Base-by-base conservation (phyloP, 768 basidiomycete species). In the Dacryopinax spathularia region DNA sequence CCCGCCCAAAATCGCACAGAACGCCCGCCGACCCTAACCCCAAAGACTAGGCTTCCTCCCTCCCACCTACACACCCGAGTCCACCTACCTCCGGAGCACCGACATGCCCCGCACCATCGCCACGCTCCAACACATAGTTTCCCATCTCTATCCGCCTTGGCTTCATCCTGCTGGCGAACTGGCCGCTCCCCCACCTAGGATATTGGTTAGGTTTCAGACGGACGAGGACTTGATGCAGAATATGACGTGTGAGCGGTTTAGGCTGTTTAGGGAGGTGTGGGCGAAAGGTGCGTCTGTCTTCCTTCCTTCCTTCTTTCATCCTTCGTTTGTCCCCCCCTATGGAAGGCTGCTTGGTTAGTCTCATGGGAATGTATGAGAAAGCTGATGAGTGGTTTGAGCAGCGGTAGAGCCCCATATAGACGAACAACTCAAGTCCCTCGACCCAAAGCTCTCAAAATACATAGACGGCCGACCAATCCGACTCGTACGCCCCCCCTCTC, bases 71-170 rank as follows among this genome's bases (percentile, higher is more conserved):
- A 63, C 9, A 43, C 41, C 43, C 29, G 33, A 33, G 27, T 59
- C 37, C 36, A 36, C 39, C 31, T 60, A 43, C 33, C n/a, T 41
- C 20, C 9, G 33, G 60, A 84, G 85, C 16, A 91, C 89, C 1
- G 86, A 88, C 69, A 82, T 91, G 72, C 82, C 88, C 0, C 78
- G 89, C 34, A 90, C 88, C 4, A 83, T 85, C 16, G 87, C 90
- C 68, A 84, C 84, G 0, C 73, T 89, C 18, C 84, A 87, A 67
- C 84, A 91, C 66, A 77, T 90, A 34, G 76, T 87, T n/a, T 78
- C 84, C 60, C 88, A 88, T 1, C 71, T 91, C 56, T 91, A 89
- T 68, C 86, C 86, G 1, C 73, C 75, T 6, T 66, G 73, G 2
- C 10, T 27, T 2, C 48, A 56, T 20, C 48, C 48, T 3, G 13